Base-by-base conservation (phyloP, 352 stramenopile genomes). In the Phytophthora tentaculata region DNA sequence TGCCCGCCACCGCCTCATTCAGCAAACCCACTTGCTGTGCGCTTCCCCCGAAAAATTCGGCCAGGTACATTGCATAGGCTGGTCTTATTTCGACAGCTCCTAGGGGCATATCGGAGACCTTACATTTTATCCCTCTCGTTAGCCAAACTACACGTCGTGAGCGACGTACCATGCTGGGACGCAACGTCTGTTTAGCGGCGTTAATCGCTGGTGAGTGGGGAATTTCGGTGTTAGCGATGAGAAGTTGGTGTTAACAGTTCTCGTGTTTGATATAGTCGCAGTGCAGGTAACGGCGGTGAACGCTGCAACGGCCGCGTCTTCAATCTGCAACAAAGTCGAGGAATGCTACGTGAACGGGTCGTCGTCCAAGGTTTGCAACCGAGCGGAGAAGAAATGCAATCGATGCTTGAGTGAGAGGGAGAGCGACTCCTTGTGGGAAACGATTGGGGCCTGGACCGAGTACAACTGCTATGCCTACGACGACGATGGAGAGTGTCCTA, bases 271-370 rank as follows among this genome's bases (percentile, higher is more conserved):
- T 35, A 53, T 41, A 76, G 60, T 75, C 48, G 61, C 61, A 0
- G 65, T 68, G 26, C 65, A 77, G 43, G 57, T 78, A 13, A 66
- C 47, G 45, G 28, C 55, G 22, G 53, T 59, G 26, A 54, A 70
- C 16, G 66, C 68, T n/a, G 22, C 22, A 26, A 32, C 45, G 26
- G 45, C 45, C 13, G 67, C 51, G 19, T 69, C 64, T 39, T 70
- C 64, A 4, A 68, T 84, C n/a, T 86, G 77, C 47, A 66, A 9
- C 29, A 68, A 68, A 32, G 75, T 61, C 0, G 56, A 80, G 22
- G 73, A 77, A 47, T 88, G 80, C 68, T 83, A 83, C 48, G 70
- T 84, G 60, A 71, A 86, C 29, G 77, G 76, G 20, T 73, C 54
- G 26, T 68, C 67, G n/a, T 71, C 66, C 9, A 85, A 80, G 56